Percentiles rank a stretch among this genome's conserved stretches.
These are phyloP conservation scores for Massariosphaeria phaeospora DNA, from an alignment of 495 filamentous ascomycete species.

Conservation along the genomic window DNA sequence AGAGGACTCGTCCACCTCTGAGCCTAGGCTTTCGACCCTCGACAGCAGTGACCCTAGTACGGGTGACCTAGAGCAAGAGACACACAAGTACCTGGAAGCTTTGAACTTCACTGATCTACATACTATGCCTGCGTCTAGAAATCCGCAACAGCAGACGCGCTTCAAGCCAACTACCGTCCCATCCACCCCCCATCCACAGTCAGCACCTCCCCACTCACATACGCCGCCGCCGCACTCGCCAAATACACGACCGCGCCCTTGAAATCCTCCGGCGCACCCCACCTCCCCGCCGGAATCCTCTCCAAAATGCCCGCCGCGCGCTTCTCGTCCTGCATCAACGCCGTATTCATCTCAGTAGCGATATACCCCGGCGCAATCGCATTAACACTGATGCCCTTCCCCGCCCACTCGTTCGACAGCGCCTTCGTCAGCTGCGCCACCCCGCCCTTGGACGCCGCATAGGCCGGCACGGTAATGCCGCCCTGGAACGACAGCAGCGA, in stretches of 20 bases:
- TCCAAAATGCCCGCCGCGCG: conserved; percentile 69
- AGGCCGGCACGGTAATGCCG: conserved; percentile 84
- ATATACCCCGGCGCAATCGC: conserved; percentile 63
- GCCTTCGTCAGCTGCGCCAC: conserved; percentile 84
- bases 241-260: conserved; percentile 78
- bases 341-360: conserved; percentile 87
- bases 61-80: no score
- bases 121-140: no score
- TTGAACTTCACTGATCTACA: no score
- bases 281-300: conserved; percentile 79
- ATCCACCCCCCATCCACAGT: conserved; percentile 94
- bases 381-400: conserved; percentile 57
- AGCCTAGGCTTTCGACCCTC: no score
- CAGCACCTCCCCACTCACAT: conserved; percentile 76
- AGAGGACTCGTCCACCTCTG: no score
- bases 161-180: conserved; percentile 68
- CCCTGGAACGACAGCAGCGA: conserved; percentile 86
- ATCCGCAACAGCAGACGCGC: not conserved
- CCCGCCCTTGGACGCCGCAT: conserved; percentile 84
- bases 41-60: no score
- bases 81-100: no score
- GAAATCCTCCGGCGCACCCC: conserved; percentile 86
- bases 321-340: conserved; percentile 65
- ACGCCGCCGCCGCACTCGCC: conserved; percentile 67
- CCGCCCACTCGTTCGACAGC: conserved; percentile 80